Base-by-base conservation (phyloP, 164 flowering plant species). In the Chloranthus sessilifolius region DNA sequence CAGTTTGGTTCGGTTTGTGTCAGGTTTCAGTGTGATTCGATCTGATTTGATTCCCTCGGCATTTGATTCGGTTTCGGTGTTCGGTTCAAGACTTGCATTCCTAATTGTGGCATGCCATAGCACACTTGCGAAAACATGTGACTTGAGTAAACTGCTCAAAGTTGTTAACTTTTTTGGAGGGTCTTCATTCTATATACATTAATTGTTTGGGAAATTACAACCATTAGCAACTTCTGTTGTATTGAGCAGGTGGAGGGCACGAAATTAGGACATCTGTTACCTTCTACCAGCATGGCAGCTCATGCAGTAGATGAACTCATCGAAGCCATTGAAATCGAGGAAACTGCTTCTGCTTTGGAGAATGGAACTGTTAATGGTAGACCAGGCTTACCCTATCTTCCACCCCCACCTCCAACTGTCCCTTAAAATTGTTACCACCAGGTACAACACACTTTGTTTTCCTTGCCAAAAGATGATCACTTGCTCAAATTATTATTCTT, bases 231-330 rank as follows among this genome's bases (percentile, higher is more conserved):
- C 4, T 1, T 44, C 27, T 26, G 30, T 44, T 44, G 30, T 44
- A 12, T 28, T 52, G 26, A 63, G 67, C 74, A 78, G 82, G 50
- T 50, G 55, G 78, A 71, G 66, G 62, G 59, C 47, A 42, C 47
- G 7, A 75, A 68, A 7, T 49, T 50, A 1, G 74, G 58, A 36
- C 55, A 59, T 55, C 21, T 50, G 42, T 37, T 71, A 39, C 85
- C 82, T 39, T 46, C 78, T 24, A 81, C 86, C 30, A 60, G 95
- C 68, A 83, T 83, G 77, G 95, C 90, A 61, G 88, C 88, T 58
- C 85, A 79, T 68, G 80, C 77, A 38, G 51, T 60, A 46, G 88
- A 81, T 58, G 88, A 82, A 33, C 54, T 63, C 36, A 48, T 61
- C 47, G 88, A 83, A 20, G 48, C 47, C 16, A 59, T 44, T 65